phyloP scores from a whole-genome alignment of 352 stramenopile genomes.

The Phytophthora meadii region DNA sequence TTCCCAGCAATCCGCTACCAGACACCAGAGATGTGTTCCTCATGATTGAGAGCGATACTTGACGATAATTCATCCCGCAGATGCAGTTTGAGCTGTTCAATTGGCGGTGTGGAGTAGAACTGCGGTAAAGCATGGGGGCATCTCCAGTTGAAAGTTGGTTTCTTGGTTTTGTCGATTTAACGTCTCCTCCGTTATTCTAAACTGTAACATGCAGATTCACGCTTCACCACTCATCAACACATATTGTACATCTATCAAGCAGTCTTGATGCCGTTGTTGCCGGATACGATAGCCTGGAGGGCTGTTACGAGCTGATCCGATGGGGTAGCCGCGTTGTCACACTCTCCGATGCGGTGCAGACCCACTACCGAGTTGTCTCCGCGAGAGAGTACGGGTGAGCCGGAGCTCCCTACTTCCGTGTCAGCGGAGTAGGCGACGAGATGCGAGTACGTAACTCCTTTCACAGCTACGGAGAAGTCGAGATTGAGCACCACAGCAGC shows the following conservation, averaged over 20 bases:
- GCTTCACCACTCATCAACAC: conserved; percentile 6
- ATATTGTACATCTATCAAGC: conserved; percentile 27
- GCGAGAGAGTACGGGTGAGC: conserved; percentile 61
- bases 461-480: conserved; percentile 45
- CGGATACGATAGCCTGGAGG: conserved; percentile 32
- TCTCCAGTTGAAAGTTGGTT: neutral
- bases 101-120: no score
- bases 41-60: no score
- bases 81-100: no score
- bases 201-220: conserved; percentile 11
- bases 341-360: conserved; percentile 79
- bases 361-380: conserved; percentile 68
- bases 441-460: conserved; percentile 36
- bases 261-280: conserved; percentile 44
- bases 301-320: conserved; percentile 27
- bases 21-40: no score
- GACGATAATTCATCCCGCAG: no score
- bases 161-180: no score
- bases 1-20: no score
- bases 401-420: conserved; percentile 69
- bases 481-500: conserved; percentile 37
- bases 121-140: no score
- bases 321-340: conserved; percentile 59
- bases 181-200: no score
- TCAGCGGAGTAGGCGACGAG: conserved; percentile 73